A percentile compares a stretch with the other conserved stretches of the same genome.
These are phyloP conservation scores for Oxyria digyna DNA, from an alignment of 148 eudicot genomes.

Conservation along the genomic window DNA sequence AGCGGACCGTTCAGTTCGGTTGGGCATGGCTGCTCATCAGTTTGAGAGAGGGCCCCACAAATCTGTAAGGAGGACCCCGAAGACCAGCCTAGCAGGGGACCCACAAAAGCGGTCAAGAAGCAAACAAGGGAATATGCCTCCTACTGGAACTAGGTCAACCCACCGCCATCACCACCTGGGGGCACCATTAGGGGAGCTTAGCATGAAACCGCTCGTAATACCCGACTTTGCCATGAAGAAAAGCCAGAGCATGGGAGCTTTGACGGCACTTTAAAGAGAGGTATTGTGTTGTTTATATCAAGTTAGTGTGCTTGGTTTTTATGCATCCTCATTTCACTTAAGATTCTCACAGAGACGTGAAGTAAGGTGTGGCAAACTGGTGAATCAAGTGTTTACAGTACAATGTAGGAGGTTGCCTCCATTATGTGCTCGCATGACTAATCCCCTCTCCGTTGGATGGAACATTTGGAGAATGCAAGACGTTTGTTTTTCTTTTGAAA, in stretches of 20 bases:
- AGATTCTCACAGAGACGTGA: not conserved
- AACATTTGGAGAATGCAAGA: not conserved
- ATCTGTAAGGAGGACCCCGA: constrained; percentile 29
- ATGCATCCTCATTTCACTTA: not conserved
- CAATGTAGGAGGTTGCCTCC: no score
- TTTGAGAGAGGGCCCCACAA: constrained; percentile 51
- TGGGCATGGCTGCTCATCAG: constrained; percentile 46
- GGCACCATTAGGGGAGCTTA: not conserved
- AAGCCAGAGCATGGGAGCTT: constrained; percentile 5
- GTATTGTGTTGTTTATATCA: not conserved
- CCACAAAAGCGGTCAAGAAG: constrained; percentile 1
- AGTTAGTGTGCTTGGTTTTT: not conserved
- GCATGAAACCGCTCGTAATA: constrained; percentile 4
- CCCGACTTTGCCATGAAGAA: constrained; percentile 6
- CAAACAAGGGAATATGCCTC: not conserved
- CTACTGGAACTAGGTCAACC: not conserved
- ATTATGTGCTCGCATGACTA: not conserved
- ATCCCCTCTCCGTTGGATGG: not conserved
- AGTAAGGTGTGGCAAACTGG: constrained; percentile 4
- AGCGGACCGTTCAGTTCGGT: constrained; percentile 53
- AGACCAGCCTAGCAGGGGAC: not conserved
- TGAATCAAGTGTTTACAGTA: not conserved
- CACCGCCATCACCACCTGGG: not conserved
- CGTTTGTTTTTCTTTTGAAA: not conserved
- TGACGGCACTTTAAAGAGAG: not conserved